phyloP scores from a whole-genome alignment of 345 rosid genomes.

The Salix koriyanagi region DNA sequence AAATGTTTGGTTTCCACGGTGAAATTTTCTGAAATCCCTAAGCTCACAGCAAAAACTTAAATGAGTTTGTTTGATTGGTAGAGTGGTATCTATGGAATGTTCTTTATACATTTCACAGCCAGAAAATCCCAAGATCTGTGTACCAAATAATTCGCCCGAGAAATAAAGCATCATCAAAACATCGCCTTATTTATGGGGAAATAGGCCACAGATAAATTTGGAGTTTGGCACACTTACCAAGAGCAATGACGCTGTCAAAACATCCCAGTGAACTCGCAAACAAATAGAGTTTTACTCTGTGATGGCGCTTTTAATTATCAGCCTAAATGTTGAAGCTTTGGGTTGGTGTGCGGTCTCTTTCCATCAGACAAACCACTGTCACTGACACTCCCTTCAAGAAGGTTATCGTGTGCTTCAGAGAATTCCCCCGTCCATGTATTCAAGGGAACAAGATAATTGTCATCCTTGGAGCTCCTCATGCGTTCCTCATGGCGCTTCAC shows the following conservation, averaged over 20 bases:
- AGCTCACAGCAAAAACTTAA: not conserved
- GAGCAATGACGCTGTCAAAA: not conserved
- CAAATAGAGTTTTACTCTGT: not conserved
- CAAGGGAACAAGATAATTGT: slow-evolving; percentile 73
- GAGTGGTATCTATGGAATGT: not conserved
- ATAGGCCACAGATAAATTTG: not conserved
- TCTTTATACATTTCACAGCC: slow-evolving; percentile 22
- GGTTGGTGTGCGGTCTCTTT: slow-evolving; percentile 46
- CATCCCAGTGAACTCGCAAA: slow-evolving; percentile 1
- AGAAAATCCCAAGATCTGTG: slow-evolving; percentile 4
- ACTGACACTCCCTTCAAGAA: slow-evolving; percentile 74
- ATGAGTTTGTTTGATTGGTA: not conserved
- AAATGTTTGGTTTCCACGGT: not conserved
- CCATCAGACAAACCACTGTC: slow-evolving; percentile 69
- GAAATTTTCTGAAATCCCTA: not conserved
- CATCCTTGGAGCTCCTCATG: slow-evolving; percentile 72
- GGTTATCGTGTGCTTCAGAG: slow-evolving; percentile 66
- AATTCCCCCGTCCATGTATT: slow-evolving; percentile 73
- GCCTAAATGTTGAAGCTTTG: slow-evolving; percentile 36
- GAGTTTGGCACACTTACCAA: slow-evolving; percentile 13
- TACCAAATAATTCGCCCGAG: slow-evolving; percentile 5
- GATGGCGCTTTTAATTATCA: not conserved
- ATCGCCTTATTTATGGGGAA: not conserved
- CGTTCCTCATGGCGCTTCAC: slow-evolving; percentile 72
- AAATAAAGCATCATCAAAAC: slow-evolving; percentile 2